Evolutionary conservation across 164 flowering plant genomes (phyloP).

Genomic region (Umbilicus rupestris): DNA sequence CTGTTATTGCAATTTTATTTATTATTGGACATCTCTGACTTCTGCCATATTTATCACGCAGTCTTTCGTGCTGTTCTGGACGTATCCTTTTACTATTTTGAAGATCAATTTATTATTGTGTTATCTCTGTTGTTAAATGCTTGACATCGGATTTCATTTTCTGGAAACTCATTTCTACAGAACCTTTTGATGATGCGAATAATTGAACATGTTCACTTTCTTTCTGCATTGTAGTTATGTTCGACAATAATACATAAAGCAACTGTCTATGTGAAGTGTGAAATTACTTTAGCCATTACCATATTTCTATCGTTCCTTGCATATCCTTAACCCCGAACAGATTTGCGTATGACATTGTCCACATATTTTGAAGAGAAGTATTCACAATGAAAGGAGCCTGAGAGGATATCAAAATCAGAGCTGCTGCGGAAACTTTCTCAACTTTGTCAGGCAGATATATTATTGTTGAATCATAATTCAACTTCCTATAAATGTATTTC

Average conservation of each 20-base stretch:
- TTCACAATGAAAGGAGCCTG: background rate
- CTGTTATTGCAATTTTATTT: background rate
- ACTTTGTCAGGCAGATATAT: background rate
- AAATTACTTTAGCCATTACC: background rate
- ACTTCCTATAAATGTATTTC: background rate
- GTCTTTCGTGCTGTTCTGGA: slow-evolving; percentile 6
- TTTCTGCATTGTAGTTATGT: background rate
- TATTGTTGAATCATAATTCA: background rate
- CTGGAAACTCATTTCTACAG: no score
- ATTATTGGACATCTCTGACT: background rate
- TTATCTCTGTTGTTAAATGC: no score
- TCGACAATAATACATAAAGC: background rate
- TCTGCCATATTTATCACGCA: background rate
- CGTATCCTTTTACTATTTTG: slow-evolving; percentile 3
- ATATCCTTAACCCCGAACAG: background rate
- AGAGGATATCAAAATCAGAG: background rate
- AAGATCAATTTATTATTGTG: background rate
- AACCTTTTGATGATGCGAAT: no score
- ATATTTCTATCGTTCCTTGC: background rate
- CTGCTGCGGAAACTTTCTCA: background rate
- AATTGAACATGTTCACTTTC: no score
- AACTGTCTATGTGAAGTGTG: background rate
- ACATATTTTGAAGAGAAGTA: background rate
- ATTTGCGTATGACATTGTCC: slow-evolving; percentile 5
- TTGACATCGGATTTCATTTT: background rate